Evolutionary conservation across 306 rosid species (phyloP).

Genomic region (Malus fusca): DNA sequence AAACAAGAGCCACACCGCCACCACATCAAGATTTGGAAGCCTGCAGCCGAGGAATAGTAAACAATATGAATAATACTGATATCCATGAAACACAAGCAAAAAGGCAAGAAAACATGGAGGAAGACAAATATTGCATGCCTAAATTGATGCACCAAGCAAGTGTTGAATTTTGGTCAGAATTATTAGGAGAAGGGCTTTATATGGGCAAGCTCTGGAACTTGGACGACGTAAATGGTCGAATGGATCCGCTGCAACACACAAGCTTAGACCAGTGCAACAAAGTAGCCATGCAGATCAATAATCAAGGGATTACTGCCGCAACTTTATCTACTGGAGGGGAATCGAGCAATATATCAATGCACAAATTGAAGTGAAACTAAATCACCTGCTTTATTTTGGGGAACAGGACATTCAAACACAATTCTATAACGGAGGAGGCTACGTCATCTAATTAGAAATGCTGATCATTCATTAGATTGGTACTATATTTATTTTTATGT

Average conservation of each 20-base stretch:
- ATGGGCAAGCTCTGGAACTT: conserved; percentile 43
- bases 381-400: background rate
- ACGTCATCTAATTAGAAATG: background rate
- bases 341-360: background rate
- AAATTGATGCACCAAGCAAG: conserved; percentile 14
- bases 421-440: conserved; percentile 1
- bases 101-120: conserved; percentile 7
- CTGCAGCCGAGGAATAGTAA: background rate
- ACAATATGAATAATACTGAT: background rate
- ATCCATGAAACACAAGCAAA: background rate
- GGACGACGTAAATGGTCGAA: conserved; percentile 11
- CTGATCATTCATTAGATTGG: background rate
- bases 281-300: background rate
- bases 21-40: background rate
- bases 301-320: background rate
- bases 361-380: conserved; percentile 1
- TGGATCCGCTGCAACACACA: background rate
- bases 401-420: background rate
- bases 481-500: background rate
- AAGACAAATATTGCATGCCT: conserved; percentile 1
- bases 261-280: conserved; percentile 8
- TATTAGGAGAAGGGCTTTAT: conserved; percentile 1
- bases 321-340: conserved; percentile 1
- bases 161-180: conserved; percentile 22
- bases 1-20: background rate